A percentile compares a stretch with the other conserved stretches of the same genome.
Conservation (phyloP, 179 eudicot genomes). For the Silene vulgaris region DNA sequence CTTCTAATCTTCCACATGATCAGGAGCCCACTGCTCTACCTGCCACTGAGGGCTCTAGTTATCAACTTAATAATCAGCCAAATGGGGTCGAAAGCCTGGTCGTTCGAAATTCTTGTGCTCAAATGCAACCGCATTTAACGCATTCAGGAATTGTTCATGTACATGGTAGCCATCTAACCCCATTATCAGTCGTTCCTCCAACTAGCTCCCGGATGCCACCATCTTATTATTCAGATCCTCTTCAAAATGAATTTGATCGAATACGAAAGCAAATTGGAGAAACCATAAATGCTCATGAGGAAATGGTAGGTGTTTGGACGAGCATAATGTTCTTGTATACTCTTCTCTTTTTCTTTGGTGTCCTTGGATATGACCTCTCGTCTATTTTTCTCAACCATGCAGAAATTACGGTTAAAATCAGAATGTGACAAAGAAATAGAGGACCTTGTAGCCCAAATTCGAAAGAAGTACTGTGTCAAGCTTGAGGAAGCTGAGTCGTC, state of each 20-base stretch:
- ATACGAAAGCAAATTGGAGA: conserved; percentile 42
- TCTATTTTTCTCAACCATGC: conserved; percentile 21
- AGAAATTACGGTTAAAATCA: conserved; percentile 51
- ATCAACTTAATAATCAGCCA: conserved; percentile 17
- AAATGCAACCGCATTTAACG: conserved; percentile 11
- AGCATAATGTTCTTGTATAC: not conserved
- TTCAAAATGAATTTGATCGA: conserved; percentile 53
- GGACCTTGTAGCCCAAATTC: conserved; percentile 46
- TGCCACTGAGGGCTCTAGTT: conserved; percentile 4
- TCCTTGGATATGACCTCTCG: conserved; percentile 6
- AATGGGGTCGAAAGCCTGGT: conserved; percentile 7
- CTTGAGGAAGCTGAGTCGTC: conserved; percentile 49
- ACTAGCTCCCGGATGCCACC: conserved; percentile 9
- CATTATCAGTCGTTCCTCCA: conserved; percentile 16
- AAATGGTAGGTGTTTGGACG: conserved; percentile 35
- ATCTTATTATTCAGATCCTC: conserved; percentile 41
- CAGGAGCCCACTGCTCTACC: conserved; percentile 16
- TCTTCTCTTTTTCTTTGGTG: not conserved
- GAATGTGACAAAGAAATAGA: conserved; percentile 69
- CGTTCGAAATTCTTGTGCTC: not conserved
- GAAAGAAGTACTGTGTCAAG: conserved; percentile 45
- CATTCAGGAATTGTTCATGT: conserved; percentile 13
- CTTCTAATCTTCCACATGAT: conserved; percentile 8
- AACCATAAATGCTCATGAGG: conserved; percentile 34
- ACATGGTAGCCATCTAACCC: conserved; percentile 14